phyloP scores from a whole-genome alignment of 2,329 filamentous ascomycete species.

The Fusarium sororula region DNA sequence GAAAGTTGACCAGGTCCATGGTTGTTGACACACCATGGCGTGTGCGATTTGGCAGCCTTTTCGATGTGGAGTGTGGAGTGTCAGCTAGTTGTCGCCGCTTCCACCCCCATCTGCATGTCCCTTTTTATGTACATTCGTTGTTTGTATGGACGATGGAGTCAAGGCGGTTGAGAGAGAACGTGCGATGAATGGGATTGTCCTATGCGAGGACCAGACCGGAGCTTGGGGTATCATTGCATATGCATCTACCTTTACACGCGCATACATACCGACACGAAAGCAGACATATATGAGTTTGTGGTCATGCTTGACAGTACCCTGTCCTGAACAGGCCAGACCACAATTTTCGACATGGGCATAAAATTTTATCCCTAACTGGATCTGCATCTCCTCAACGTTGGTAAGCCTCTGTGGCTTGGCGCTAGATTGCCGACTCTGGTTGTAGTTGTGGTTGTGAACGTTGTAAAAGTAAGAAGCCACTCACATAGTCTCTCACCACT shows the following conservation, averaged over 20 bases:
- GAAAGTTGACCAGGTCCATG: conserved; percentile 21
- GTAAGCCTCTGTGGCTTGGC: conserved; percentile 30
- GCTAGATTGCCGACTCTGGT: conserved; percentile 22
- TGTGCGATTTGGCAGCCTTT: conserved; percentile 21
- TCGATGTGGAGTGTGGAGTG: conserved; percentile 25
- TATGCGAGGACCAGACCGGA: conserved; percentile 38
- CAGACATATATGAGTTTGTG: conserved; percentile 20
- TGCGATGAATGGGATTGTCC: conserved; percentile 41
- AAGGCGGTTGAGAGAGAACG: conserved; percentile 42
- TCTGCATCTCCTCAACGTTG: conserved; percentile 29
- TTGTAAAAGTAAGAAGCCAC: conserved; percentile 43
- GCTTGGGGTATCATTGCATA: conserved; percentile 41
- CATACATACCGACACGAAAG: conserved; percentile 37
- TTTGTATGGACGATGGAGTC: conserved; percentile 18
- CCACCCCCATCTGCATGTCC: conserved; percentile 25
- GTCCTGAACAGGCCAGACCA: neutral
- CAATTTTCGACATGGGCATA: conserved; percentile 14
- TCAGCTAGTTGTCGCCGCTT: conserved; percentile 31
- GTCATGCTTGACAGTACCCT: conserved; percentile 10
- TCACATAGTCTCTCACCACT: conserved; percentile 18
- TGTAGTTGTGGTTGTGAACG: conserved; percentile 20
- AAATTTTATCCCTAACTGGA: conserved; percentile 19
- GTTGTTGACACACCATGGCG: conserved; percentile 37
- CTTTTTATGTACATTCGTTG: conserved; percentile 20
- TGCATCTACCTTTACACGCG: conserved; percentile 37